Conservation (phyloP, 352 stramenopile species). For the Blastocystis sp. region DNA sequence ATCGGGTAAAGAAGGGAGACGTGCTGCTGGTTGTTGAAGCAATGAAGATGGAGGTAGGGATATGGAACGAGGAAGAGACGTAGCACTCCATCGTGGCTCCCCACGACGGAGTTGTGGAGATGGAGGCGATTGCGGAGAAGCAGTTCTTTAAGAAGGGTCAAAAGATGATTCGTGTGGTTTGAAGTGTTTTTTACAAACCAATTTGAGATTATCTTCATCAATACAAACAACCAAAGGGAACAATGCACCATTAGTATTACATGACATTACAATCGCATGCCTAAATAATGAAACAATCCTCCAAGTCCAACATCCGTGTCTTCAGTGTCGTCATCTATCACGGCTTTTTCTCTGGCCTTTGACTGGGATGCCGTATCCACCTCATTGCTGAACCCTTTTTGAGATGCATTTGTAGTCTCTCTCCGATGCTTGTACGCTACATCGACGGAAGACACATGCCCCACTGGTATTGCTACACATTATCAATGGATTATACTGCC, state of each 20-base stretch:
- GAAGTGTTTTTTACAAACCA: background rate
- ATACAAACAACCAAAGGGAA: too few relatives aligned
- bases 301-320: background rate
- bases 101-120: background rate
- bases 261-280: background rate
- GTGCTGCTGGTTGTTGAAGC: slow-evolving; percentile 84
- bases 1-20: slow-evolving; percentile 74
- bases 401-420: too few relatives aligned
- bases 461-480: too few relatives aligned
- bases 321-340: background rate
- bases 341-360: too few relatives aligned
- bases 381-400: too few relatives aligned
- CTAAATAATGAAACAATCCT: background rate
- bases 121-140: background rate
- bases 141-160: slow-evolving; percentile 44
- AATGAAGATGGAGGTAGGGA: slow-evolving; percentile 85
- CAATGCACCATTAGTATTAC: background rate
- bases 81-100: background rate
- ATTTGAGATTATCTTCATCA: too few relatives aligned
- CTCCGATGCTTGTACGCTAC: too few relatives aligned
- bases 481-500: too few relatives aligned
- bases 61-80: background rate
- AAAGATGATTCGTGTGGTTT: slow-evolving; percentile 7
- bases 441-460: too few relatives aligned
- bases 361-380: too few relatives aligned